Base-by-base conservation (phyloP, 2,329 filamentous ascomycete species). In the Pyrenophora seminiperda region DNA sequence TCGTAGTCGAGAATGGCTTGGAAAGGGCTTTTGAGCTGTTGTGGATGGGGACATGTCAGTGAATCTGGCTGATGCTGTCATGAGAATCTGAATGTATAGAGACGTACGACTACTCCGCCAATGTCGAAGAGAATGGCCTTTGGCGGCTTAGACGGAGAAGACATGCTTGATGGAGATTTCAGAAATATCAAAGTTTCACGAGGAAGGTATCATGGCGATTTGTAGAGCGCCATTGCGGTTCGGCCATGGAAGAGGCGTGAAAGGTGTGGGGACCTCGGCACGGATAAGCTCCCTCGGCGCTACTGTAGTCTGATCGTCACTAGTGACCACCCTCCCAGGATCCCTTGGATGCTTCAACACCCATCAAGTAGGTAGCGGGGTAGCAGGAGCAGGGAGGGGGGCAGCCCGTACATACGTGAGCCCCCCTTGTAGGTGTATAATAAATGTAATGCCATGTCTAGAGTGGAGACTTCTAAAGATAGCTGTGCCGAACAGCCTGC, bases 1-100 rank as follows among this genome's bases (percentile, higher is more conserved):
- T 97, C 94, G 72, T 97, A 97, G 75, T 96, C 88, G 48, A 96
- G 81, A 64, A 99, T 97, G 2, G 90, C 86, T 76, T 96, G 91
- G 67, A 99, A 92, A 7, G 94, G 94, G 1, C 91, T 97, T 18
- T 88, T 79, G 46, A 97, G 91, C 92, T 96, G 59, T 7, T 11
- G 10, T 13, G 10, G 18, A 15, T 7, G 31, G 19, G 19, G 20
- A 29, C 15, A 38, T 33, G 31, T 54, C 44, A 46, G 49, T 39
- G 17, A 22, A 34, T 7, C 19, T 13, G 3, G n/a, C 3, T 14
- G n/a, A 5, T n/a, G 11, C n/a, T n/a, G 11, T 30, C n/a, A 27
- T n/a, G 34, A 10, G n/a, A n/a, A n/a, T n/a, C n/a, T n/a, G n/a
- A n/a, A n/a, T n/a, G n/a, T n/a, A n/a, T n/a, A n/a, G n/a, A n/a